Base-by-base conservation (phyloP, 192 early-diverging fungal species). In the Gonapodya sp. region DNA sequence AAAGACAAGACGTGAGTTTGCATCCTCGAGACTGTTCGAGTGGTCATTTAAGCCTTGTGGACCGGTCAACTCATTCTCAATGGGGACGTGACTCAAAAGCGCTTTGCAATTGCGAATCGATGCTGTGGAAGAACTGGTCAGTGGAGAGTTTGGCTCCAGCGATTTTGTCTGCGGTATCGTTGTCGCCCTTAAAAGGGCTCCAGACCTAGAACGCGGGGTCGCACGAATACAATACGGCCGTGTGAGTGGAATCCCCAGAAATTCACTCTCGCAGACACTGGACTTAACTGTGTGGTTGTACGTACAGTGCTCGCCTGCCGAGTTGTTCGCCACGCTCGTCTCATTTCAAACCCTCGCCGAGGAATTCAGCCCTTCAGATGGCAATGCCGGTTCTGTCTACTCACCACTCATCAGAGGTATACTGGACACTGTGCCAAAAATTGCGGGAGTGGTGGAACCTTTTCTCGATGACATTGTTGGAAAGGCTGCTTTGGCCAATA, bases 121-220 rank as follows among this genome's bases (percentile, higher is more conserved):
- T 33, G 75, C 75, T 8, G 75, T 77, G 18, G 75, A 77, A 34
- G 30, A 77, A 8, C 75, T 77, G 18, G 75, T 77, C 75, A 77
- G 18, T 34, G 18, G 30, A 16, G 46, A 64, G 46, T 64, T 64
- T 64, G 46, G 46, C 8, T 64, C 46, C 46, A 64, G 46, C 46
- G 46, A 64, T 24, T 64, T 64, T 64, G 18, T 77, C 8, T 14
- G 34, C 8, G 75, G 34, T 34, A 18, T 77, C 31, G 30, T 77
- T 2, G 30, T 8, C 8, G 18, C 75, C 0, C 79, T 93, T 0
- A 64, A 64, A 24, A 64, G 24, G 46, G 46, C 46, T 8, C 87
- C 87, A 73, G 93, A 94, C 80, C 79, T 93, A 2, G 93, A 94
- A 81, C 89, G 88, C 73, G 87, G 88, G 0, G 80, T 93, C 16